Evolutionary conservation across 1,284 basidiomycete genomes (phyloP), one percentile per base, ranked within the genome.

Genomic region (Pisolithus thermaeus): DNA sequence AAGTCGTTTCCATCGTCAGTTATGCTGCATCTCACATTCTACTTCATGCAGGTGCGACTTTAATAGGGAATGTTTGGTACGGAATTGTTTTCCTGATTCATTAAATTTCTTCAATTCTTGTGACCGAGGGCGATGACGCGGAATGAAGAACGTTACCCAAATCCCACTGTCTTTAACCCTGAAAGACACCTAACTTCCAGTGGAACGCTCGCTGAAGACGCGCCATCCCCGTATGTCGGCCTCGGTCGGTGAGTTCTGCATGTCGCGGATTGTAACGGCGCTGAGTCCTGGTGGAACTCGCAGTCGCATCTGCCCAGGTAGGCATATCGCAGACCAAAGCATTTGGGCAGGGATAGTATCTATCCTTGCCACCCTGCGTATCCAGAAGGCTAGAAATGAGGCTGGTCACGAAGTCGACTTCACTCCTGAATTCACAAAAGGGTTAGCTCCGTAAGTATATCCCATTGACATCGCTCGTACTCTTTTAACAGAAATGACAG

Each of bases 311-410:
- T 53, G 52, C 37, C 54, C 65, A 23, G 63, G 64, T 25, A 61
- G 22, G 35, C 35, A 66, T 20, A 23, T 68, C 7, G 66, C 56
- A 25, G 52, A 63, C 14, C 54, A 61, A 35, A 63, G 52, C 5
- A 16, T 65, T 46, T 65, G 66, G 65, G 56, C 52, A 7, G 48
- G 52, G 8, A 22, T 66, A 11, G 63, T 52, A 23, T 63, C 63
- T 2, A 49, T 55, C 12, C 40, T 65, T 25, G 66, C 65, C 1
- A 65, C 56, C 1, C 1, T 65, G 32, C 53, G 18, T 14, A 3
- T 65, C 20, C 30, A 39, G 4, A 69, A 63, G 41, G 52, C 54
- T 1, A 46, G 45, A 12, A 55, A 65, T 9, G 45, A 50, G 20
- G 46, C 35, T 1, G 63, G 63, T n/a, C 51, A 54, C 1, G 61